These are phyloP conservation scores for Backusella luteola DNA, from an alignment of 192 early-diverging fungal species.

Conservation along the genomic window DNA sequence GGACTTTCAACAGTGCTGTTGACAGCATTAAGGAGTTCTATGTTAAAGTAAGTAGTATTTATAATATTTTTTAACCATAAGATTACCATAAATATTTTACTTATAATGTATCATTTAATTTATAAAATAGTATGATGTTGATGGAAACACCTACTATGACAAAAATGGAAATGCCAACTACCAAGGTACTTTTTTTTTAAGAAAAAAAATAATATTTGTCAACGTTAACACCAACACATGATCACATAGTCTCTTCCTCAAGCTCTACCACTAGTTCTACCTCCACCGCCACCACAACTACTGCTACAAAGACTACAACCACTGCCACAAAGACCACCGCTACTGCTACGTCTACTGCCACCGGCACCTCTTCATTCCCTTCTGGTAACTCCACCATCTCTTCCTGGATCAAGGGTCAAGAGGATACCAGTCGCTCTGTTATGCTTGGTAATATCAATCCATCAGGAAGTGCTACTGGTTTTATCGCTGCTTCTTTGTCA, in stretches of 20 bases:
- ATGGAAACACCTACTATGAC: slow-evolving; percentile 38
- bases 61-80: background rate
- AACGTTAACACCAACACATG: background rate
- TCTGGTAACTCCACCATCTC: slow-evolving; percentile 18
- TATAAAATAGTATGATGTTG: slow-evolving; percentile 24
- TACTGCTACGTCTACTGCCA: background rate
- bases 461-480: slow-evolving; percentile 21
- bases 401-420: slow-evolving; percentile 5
- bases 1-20: slow-evolving; percentile 23
- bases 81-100: background rate
- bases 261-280: background rate
- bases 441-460: slow-evolving; percentile 28
- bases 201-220: background rate
- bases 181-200: slow-evolving; percentile 3
- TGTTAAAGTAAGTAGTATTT: slow-evolving; percentile 12
- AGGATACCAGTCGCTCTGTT: background rate
- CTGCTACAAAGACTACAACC: background rate
- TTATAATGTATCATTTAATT: background rate
- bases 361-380: slow-evolving; percentile 3
- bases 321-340: background rate
- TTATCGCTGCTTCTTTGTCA: slow-evolving; percentile 28
- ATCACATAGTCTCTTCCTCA: background rate
- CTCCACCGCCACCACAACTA: background rate
- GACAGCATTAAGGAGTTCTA: slow-evolving; percentile 34
- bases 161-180: slow-evolving; percentile 24